phyloP scores from a whole-genome alignment of 2,329 filamentous ascomycete species.

The Ophiosphaerella herpotricha region DNA sequence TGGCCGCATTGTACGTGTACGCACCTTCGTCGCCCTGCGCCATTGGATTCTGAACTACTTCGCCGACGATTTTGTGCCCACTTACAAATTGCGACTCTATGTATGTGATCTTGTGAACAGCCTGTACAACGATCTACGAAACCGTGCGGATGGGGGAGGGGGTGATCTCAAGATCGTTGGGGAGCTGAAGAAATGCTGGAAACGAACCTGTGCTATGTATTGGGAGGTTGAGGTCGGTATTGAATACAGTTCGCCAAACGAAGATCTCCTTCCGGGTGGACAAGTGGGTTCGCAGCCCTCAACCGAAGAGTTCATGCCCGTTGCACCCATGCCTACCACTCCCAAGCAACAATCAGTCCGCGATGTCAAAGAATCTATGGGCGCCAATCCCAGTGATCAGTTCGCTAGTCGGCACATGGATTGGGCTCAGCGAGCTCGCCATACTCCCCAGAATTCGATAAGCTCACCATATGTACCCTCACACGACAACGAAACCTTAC shows the following conservation, averaged over 20 bases:
- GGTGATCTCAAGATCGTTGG: conserved; percentile 84
- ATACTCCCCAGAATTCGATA: conserved; percentile 44
- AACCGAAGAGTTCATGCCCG: conserved; percentile 23
- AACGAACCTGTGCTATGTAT: conserved; percentile 83
- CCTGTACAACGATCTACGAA: conserved; percentile 58
- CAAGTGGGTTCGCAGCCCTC: conserved; percentile 53
- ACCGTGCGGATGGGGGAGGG: conserved; percentile 57
- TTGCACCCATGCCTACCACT: conserved; percentile 23
- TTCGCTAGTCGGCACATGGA: conserved; percentile 46
- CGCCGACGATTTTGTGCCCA: conserved; percentile 84
- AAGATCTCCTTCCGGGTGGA: conserved; percentile 77
- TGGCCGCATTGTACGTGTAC: conserved; percentile 91
- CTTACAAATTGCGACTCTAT: conserved; percentile 71
- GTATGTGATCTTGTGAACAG: conserved; percentile 83
- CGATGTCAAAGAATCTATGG: conserved; percentile 39
- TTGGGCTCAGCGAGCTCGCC: conserved; percentile 42
- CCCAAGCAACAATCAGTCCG: conserved; percentile 30
- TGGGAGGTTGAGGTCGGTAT: conserved; percentile 79
- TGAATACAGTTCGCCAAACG: conserved; percentile 61
- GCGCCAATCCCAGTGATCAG: conserved; percentile 45
- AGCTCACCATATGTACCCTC: conserved; percentile 41
- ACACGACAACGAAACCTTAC: conserved; percentile 34
- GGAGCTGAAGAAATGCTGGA: conserved; percentile 97
- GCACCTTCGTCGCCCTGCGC: conserved; percentile 90
- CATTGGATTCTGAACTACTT: conserved; percentile 99